These are phyloP conservation scores for Pyrus betulifolia DNA, from an alignment of 306 rosid species.

Conservation along the genomic window DNA sequence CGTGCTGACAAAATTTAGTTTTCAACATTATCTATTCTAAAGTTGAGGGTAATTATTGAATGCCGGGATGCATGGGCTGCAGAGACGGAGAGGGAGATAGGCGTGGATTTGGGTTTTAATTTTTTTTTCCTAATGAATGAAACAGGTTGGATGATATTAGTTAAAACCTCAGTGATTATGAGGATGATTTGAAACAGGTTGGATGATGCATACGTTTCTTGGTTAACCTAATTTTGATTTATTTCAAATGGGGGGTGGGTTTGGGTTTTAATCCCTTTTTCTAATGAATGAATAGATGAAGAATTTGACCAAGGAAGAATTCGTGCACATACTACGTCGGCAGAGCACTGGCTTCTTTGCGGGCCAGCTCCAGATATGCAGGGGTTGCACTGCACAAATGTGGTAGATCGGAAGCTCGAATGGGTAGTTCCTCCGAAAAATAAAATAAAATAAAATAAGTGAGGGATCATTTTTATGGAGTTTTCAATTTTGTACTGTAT, in stretches of 20 bases:
- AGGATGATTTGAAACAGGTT: conserved; percentile 90
- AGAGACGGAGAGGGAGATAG: too few species aligned
- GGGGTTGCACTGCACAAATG: conserved; percentile 98
- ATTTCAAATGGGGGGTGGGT: not conserved
- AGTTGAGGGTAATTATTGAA: too few species aligned
- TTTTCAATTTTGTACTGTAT: conserved; percentile 2
- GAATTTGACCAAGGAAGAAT: conserved; percentile 83
- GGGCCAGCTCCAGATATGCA: conserved; percentile 89
- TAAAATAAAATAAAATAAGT: conserved; percentile 56
- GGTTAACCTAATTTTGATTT: not conserved
- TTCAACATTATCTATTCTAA: too few species aligned
- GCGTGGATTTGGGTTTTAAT: too few species aligned
- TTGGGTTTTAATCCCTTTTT: not conserved
- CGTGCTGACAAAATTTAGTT: too few species aligned
- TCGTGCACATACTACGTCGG: conserved; percentile 88
- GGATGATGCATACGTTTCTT: conserved; percentile 4
- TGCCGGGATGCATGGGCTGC: too few species aligned
- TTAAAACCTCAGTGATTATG: conserved; percentile 82
- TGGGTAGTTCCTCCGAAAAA: conserved; percentile 89
- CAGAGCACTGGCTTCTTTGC: conserved; percentile 93
- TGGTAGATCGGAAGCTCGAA: conserved; percentile 98
- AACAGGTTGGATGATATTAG: conserved; percentile 65
- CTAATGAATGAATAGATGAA: conserved; percentile 47
- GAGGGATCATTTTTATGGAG: conserved; percentile 45
- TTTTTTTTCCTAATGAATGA: too few species aligned